A percentile compares a stretch with the other conserved stretches of the same genome.
These are phyloP conservation scores for Dissophora ornata DNA, from an alignment of 192 early-diverging fungal genomes.

Conservation along the genomic window DNA sequence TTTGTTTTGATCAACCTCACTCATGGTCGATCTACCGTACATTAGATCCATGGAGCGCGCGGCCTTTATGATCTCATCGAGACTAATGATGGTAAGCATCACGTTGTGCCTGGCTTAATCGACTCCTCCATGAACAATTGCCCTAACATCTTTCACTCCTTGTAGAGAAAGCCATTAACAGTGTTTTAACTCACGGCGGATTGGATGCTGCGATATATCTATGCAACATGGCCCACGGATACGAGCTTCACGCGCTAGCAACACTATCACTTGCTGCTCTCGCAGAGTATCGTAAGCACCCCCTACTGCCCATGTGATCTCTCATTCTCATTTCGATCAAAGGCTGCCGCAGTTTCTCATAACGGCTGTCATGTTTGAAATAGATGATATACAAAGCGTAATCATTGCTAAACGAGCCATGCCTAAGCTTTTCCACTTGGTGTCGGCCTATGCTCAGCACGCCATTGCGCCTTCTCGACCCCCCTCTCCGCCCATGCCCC, in stretches of 20 bases:
- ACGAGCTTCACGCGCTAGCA: constrained; percentile 58
- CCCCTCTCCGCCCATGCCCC: constrained; percentile 29
- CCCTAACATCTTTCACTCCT: no score
- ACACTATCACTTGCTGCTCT: constrained; percentile 62
- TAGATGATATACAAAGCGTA: constrained; percentile 60
- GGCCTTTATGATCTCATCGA: constrained; percentile 65
- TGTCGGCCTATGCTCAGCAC: constrained; percentile 25
- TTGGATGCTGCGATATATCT: constrained; percentile 66
- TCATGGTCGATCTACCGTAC: neutral
- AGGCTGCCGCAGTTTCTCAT: no score
- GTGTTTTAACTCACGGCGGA: constrained; percentile 62
- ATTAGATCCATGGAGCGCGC: constrained; percentile 53
- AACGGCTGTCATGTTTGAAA: neutral
- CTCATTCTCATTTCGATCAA: neutral
- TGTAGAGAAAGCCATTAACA: constrained; percentile 58
- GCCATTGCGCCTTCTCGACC: constrained; percentile 18
- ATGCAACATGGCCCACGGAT: constrained; percentile 49
- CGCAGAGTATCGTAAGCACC: constrained; percentile 61
- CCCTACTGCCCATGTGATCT: no score
- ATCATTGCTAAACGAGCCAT: constrained; percentile 65
- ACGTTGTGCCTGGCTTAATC: no score
- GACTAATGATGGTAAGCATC: constrained; percentile 64
- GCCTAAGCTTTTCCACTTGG: constrained; percentile 56
- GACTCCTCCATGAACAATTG: no score
- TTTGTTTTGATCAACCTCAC: neutral